These are phyloP conservation scores for Prunus persica DNA, from an alignment of 306 rosid genomes.

Conservation along the genomic window DNA sequence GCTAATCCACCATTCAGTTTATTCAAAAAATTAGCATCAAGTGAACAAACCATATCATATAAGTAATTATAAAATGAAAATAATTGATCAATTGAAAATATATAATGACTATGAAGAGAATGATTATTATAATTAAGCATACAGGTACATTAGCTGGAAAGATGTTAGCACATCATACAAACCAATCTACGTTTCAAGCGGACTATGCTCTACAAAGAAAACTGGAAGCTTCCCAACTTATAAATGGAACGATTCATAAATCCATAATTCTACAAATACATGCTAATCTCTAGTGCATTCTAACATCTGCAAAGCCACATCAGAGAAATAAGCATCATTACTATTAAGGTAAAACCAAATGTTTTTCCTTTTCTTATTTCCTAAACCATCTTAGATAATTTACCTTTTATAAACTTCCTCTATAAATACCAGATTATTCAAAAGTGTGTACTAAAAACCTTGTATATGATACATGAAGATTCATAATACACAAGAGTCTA, in stretches of 20 bases:
- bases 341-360: neutral
- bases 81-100: neutral
- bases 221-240: neutral
- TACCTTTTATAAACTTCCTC: neutral
- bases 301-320: neutral
- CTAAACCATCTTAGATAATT: neutral
- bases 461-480: neutral
- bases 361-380: neutral
- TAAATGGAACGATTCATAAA: neutral
- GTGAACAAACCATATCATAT: neutral
- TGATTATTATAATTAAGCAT: neutral
- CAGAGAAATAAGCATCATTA: neutral
- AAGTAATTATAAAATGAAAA: neutral
- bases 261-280: neutral
- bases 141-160: neutral
- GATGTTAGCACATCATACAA: neutral
- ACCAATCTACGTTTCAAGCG: neutral
- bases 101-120: neutral
- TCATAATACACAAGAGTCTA: neutral
- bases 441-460: neutral
- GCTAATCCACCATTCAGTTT: constrained; percentile 39
- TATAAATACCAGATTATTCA: neutral
- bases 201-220: neutral
- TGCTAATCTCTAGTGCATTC: neutral
- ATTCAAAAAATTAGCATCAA: constrained; percentile 21